Evolutionary conservation across 768 basidiomycete genomes (phyloP).

Genomic region (Mrakia frigida): DNA sequence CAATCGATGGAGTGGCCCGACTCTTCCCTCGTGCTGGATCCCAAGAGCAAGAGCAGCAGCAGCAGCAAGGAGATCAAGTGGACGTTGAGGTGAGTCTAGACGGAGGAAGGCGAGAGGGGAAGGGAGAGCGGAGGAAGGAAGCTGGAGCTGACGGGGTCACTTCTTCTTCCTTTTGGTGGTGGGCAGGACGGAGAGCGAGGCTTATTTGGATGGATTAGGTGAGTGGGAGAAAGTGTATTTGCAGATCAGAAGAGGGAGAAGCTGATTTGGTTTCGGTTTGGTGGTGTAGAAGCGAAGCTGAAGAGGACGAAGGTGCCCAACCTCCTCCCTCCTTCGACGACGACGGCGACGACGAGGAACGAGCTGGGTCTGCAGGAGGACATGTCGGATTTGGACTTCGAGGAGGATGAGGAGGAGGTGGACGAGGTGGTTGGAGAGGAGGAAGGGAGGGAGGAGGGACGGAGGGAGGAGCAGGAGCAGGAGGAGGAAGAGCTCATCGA

Average conservation of each 20-base stretch:
- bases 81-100: constrained; percentile 4
- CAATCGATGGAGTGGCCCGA: constrained; percentile 1
- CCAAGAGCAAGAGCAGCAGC: not conserved
- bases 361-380: not conserved
- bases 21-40: not conserved
- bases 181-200: constrained; percentile 4
- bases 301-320: not conserved
- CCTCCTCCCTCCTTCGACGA: not conserved
- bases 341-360: not conserved
- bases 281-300: not conserved
- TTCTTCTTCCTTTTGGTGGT: no score
- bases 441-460: not conserved
- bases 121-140: not conserved
- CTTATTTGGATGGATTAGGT: constrained; percentile 9
- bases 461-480: not conserved
- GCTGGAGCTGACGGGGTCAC: not conserved
- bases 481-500: not conserved
- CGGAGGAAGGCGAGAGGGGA: not conserved
- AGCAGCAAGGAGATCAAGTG: not conserved
- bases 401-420: not conserved
- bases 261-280: not conserved
- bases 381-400: not conserved
- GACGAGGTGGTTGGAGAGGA: not conserved
- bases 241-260: not conserved
- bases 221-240: not conserved